Conservation (phyloP, 2,329 filamentous ascomycete species). For the Rachicladosporium sp. region DNA sequence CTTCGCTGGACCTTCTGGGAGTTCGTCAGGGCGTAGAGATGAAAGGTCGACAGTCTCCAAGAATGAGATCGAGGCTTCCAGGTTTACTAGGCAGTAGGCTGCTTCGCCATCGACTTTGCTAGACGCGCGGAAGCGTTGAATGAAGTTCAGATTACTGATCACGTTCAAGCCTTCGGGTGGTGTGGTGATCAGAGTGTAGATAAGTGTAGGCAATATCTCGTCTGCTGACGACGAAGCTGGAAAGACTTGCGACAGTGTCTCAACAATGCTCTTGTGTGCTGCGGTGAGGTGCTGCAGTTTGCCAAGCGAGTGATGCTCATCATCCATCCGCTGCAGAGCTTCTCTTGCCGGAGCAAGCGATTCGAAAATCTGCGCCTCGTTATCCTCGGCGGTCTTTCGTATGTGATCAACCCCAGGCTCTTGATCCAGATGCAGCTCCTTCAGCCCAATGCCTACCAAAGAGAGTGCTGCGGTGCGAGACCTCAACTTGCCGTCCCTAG, state of each 20-base stretch:
- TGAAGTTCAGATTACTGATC: slow-evolving; percentile 90
- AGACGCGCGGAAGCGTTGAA: slow-evolving; percentile 79
- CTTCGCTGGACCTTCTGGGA: slow-evolving; percentile 54
- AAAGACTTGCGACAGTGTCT: slow-evolving; percentile 57
- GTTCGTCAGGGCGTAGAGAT: slow-evolving; percentile 69
- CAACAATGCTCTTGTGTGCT: slow-evolving; percentile 88
- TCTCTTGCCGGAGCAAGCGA: slow-evolving; percentile 56
- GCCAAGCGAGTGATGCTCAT: slow-evolving; percentile 75
- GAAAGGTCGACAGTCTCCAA: slow-evolving; percentile 90
- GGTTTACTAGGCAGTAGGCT: slow-evolving; percentile 89
- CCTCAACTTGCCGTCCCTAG: slow-evolving; percentile 82
- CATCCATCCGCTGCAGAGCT: slow-evolving; percentile 69
- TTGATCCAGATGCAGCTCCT: slow-evolving; percentile 70
- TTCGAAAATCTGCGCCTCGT: slow-evolving; percentile 54
- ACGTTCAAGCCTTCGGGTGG: slow-evolving; percentile 75
- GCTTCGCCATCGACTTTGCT: slow-evolving; percentile 84
- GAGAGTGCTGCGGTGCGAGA: slow-evolving; percentile 85
- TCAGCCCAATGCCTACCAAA: slow-evolving; percentile 80
- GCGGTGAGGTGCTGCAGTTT: slow-evolving; percentile 82
- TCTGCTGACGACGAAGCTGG: slow-evolving; percentile 78
- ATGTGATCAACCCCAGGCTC: slow-evolving; percentile 44
- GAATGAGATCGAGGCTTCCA: slow-evolving; percentile 90
- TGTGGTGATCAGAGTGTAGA: slow-evolving; percentile 87
- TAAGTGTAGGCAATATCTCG: slow-evolving; percentile 91
- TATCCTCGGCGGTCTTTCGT: slow-evolving; percentile 41